Base-by-base conservation (phyloP, 208 protist species). In the Wallacemonas sp. region DNA sequence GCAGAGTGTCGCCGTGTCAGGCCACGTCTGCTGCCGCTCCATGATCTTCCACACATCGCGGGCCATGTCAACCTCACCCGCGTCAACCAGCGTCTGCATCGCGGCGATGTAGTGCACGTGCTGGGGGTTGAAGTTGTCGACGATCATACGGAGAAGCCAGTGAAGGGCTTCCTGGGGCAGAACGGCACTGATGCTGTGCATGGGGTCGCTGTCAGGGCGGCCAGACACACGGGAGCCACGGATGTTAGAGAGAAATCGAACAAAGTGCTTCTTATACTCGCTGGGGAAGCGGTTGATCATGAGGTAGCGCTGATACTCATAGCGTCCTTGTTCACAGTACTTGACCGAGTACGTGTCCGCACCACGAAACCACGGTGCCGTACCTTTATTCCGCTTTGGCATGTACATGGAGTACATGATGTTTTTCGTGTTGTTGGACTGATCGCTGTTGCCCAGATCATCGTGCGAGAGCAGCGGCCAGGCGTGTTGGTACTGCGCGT, bases 41-140 rank as follows among this genome's bases (percentile, higher is more conserved):
- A 97, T 94, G 38, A 97, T 90, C 63, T 92, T 94, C 90, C 92
- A 97, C 26, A 93, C 89, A 76, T 97, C 92, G 2, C 85, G 72
- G 17, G 92, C 92, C 87, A 95, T 97, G 73, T 97, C 87, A 9
- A 88, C 62, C 65, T 97, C 92, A 31, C 76, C 72, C 11, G 87
- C 66, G 44, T 75, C 72, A 60, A 84, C 79, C 67, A 94, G 68
- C 34, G 88, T 91, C 33, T 78, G 77, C 86, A 96, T 94, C 27
- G 91, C 91, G 1, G 87, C 86, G 61, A 93, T 91, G 79, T 96
- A 96, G 70, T 96, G 91, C 38, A 96, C 84, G 71, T 96, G 91
- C 75, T 96, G 91, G 2, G 91, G 91, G 61, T 94, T 96, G 66
- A 96, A 94, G 79, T 96, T 96, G 72, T 96, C 91, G 42, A 96